Conservation (phyloP, 352 stramenopile genomes). For the Globisporangium alternatum region DNA sequence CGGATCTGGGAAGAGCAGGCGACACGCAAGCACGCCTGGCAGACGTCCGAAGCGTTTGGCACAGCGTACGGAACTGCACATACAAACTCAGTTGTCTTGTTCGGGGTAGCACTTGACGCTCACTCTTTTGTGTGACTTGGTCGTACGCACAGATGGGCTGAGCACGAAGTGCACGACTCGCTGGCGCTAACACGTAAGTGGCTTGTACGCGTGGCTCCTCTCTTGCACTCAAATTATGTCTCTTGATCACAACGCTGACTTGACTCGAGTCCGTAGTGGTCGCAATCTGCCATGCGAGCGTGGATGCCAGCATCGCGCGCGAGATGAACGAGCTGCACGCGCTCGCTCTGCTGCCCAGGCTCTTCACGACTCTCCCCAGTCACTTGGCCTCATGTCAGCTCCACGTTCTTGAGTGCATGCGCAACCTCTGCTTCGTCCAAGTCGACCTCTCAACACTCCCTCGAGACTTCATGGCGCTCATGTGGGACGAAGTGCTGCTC, state of each 20-base stretch:
- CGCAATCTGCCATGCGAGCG: conserved; percentile 51
- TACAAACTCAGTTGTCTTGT: neutral
- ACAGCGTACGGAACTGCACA: conserved; percentile 16
- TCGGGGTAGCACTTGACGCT: neutral
- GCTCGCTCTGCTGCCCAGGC: conserved; percentile 27
- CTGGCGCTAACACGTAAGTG: conserved; percentile 49
- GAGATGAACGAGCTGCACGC: conserved; percentile 41
- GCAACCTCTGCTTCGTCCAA: conserved; percentile 47
- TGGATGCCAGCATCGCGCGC: conserved; percentile 44
- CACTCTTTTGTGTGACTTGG: neutral
- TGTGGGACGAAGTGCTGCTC: conserved; percentile 30
- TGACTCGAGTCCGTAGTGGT: conserved; percentile 30
- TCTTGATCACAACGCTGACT: neutral
- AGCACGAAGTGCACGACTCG: conserved; percentile 50
- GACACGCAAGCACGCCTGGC: conserved; percentile 37
- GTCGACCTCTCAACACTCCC: conserved; percentile 16
- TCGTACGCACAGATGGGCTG: conserved; percentile 30
- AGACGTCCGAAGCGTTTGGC: conserved; percentile 32
- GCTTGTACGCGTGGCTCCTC: neutral
- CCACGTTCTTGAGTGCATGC: conserved; percentile 40
- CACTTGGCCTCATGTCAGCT: conserved; percentile 17
- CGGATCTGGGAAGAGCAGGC: conserved; percentile 56
- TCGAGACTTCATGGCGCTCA: conserved; percentile 15
- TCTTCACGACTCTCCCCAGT: conserved; percentile 23
- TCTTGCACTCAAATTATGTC: neutral